Conservation (phyloP, 441 rosid genomes). For the Jatropha multifida region DNA sequence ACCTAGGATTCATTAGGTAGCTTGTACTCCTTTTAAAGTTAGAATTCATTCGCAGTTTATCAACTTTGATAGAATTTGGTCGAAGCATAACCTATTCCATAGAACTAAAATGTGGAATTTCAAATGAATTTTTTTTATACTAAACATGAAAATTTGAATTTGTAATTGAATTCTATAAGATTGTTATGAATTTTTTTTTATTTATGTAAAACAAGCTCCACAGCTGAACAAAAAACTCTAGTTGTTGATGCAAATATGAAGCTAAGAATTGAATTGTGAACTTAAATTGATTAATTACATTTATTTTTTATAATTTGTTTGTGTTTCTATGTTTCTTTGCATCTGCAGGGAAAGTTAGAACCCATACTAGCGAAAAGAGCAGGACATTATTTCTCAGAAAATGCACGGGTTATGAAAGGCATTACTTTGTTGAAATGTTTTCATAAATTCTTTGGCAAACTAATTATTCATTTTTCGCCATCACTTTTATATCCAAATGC, state of each 20-base stretch:
- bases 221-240: too few relatives aligned
- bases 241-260: neutral
- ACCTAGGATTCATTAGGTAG: too few relatives aligned
- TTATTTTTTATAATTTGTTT: slow-evolving; percentile 1
- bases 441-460: slow-evolving; percentile 2
- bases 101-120: too few relatives aligned
- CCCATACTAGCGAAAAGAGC: slow-evolving; percentile 78
- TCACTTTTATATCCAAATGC: neutral
- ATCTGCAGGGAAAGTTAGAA: slow-evolving; percentile 55
- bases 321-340: slow-evolving; percentile 13
- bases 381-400: slow-evolving; percentile 89
- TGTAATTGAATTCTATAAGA: too few relatives aligned
- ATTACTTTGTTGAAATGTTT: slow-evolving; percentile 18
- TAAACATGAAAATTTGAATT: neutral
- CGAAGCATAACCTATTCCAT: too few relatives aligned
- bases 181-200: too few relatives aligned
- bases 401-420: slow-evolving; percentile 76
- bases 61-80: too few relatives aligned
- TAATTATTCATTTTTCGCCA: neutral
- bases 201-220: too few relatives aligned
- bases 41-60: too few relatives aligned
- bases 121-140: too few relatives aligned
- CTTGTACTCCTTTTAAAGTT: too few relatives aligned
- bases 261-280: neutral
- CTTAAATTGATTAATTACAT: neutral